A percentile compares a stretch with the other conserved stretches of the same genome.
These are phyloP conservation scores for Periconia sp. DNA, from an alignment of 2,329 filamentous ascomycete genomes.

Conservation along the genomic window DNA sequence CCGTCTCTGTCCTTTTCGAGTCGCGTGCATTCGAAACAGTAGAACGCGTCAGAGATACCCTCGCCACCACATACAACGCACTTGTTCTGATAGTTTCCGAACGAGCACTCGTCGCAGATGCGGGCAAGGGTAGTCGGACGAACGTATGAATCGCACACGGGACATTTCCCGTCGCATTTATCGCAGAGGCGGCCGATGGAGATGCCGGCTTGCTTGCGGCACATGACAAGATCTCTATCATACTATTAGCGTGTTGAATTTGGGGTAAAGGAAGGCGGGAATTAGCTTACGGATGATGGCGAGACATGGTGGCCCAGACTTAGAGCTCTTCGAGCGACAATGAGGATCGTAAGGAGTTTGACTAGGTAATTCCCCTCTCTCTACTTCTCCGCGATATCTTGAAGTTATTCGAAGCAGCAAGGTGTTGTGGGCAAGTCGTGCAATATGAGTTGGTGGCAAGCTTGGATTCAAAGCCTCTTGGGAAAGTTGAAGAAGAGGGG, in stretches of 20 bases:
- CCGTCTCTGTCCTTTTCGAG: slow-evolving; percentile 97
- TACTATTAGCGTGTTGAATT: slow-evolving; percentile 23
- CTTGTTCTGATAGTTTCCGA: slow-evolving; percentile 99
- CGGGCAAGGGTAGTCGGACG: slow-evolving; percentile 95
- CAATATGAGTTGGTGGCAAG: slow-evolving; percentile 5
- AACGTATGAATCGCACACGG: slow-evolving; percentile 98
- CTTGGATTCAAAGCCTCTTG: neutral
- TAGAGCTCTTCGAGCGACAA: too few relatives aligned
- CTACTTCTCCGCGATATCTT: too few relatives aligned
- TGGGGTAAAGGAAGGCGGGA: slow-evolving; percentile 3
- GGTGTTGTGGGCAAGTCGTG: too few relatives aligned
- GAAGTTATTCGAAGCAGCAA: too few relatives aligned
- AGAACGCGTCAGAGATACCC: slow-evolving; percentile 97
- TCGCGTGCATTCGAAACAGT: slow-evolving; percentile 98
- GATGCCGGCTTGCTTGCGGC: slow-evolving; percentile 97
- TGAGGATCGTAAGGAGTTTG: too few relatives aligned
- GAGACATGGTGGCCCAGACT: slow-evolving; percentile 79
- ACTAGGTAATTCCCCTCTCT: too few relatives aligned
- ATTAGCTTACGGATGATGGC: slow-evolving; percentile 80
- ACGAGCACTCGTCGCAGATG: slow-evolving; percentile 99
- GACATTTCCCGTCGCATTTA: slow-evolving; percentile 99
- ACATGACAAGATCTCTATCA: slow-evolving; percentile 93
- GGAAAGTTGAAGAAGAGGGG: slow-evolving; percentile 3
- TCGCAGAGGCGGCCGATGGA: slow-evolving; percentile 98
- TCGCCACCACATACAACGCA: slow-evolving; percentile 98